A percentile compares a stretch with the other conserved stretches of the same genome.
These are phyloP conservation scores for Zizania latifolia DNA, from an alignment of 176 grass and related monocot genomes.

Conservation along the genomic window DNA sequence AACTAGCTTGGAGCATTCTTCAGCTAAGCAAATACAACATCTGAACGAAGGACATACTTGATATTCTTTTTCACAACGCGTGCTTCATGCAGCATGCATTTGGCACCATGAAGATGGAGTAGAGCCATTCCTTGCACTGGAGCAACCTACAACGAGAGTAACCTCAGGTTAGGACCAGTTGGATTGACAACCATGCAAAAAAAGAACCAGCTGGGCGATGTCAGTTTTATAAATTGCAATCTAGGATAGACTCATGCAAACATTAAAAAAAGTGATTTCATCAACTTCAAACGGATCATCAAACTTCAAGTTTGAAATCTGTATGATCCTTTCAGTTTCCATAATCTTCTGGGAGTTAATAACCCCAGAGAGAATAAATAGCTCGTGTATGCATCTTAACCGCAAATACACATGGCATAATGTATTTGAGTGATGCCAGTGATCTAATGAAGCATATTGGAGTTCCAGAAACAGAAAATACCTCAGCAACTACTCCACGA, in stretches of 20 bases:
- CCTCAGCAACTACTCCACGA: slow-evolving; percentile 65
- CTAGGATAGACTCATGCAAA: neutral
- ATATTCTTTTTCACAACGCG: slow-evolving; percentile 69
- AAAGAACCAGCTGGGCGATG: neutral
- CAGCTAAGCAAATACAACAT: slow-evolving; percentile 68
- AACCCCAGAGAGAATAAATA: neutral
- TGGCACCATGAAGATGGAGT: slow-evolving; percentile 79
- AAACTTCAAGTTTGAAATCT: neutral
- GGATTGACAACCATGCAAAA: too few species aligned
- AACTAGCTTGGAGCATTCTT: neutral
- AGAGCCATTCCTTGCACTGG: slow-evolving; percentile 81
- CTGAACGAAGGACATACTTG: slow-evolving; percentile 82
- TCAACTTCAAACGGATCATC: too few species aligned
- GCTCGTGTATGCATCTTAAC: neutral
- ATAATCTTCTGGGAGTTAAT: neutral
- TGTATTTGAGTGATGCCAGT: neutral
- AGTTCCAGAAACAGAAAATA: slow-evolving; percentile 30
- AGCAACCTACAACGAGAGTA: slow-evolving; percentile 51
- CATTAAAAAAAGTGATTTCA: neutral
- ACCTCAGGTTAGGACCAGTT: slow-evolving; percentile 8
- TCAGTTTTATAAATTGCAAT: neutral
- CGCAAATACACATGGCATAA: neutral
- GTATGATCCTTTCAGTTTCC: neutral
- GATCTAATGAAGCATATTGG: neutral
- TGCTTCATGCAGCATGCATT: slow-evolving; percentile 97